These are phyloP conservation scores for Sporopachydermia quercuum DNA, from an alignment of 805 yeast species.

Conservation along the genomic window DNA sequence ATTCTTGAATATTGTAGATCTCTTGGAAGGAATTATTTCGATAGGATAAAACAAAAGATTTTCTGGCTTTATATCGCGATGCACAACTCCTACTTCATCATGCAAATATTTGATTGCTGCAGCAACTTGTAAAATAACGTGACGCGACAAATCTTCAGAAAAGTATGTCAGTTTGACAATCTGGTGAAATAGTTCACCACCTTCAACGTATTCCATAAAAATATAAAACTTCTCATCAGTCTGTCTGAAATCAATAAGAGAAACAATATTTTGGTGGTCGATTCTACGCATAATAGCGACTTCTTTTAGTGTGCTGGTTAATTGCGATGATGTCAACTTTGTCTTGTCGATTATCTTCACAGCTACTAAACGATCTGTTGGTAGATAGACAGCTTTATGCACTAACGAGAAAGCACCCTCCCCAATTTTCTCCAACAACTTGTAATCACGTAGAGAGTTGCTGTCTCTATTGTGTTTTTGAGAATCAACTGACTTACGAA, in stretches of 20 bases:
- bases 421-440: constrained; percentile 33
- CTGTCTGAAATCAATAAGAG: constrained; percentile 52
- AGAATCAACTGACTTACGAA: too few relatives aligned
- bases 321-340: constrained; percentile 40
- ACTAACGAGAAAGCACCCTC: constrained; percentile 50
- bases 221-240: constrained; percentile 46
- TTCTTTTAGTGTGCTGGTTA: constrained; percentile 57
- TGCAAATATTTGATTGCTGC: constrained; percentile 56
- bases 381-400: constrained; percentile 29
- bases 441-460: constrained; percentile 18
- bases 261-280: constrained; percentile 47
- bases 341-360: constrained; percentile 47
- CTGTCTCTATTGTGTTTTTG: too few relatives aligned
- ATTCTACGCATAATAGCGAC: constrained; percentile 62
- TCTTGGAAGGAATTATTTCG: constrained; percentile 26
- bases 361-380: constrained; percentile 30
- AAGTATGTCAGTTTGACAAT: constrained; percentile 54
- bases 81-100: constrained; percentile 62
- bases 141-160: constrained; percentile 49
- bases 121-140: constrained; percentile 48
- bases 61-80: constrained; percentile 75
- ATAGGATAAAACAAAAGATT: constrained; percentile 54
- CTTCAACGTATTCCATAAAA: constrained; percentile 57
- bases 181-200: constrained; percentile 64
- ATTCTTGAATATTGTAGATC: background rate